Evolutionary conservation across 148 eudicot species (phyloP).

Genomic region (Tetragonia tetragonoides): DNA sequence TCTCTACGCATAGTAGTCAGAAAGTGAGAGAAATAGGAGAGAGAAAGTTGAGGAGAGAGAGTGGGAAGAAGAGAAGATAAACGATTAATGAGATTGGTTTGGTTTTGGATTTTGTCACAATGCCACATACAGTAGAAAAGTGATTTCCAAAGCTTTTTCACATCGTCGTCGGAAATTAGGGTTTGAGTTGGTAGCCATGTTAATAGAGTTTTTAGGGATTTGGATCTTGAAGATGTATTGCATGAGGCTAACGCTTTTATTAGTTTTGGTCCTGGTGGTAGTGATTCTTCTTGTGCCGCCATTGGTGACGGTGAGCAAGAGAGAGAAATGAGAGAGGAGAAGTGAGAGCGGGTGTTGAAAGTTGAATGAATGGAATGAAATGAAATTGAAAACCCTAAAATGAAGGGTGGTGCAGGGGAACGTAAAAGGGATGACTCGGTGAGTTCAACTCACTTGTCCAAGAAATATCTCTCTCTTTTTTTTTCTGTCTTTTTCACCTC

Average conservation of each 20-base stretch:
- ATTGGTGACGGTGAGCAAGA: conserved; percentile 20
- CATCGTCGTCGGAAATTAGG: conserved; percentile 59
- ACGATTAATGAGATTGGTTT: conserved; percentile 49
- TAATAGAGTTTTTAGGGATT: conserved; percentile 48
- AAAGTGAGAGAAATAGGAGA: conserved; percentile 54
- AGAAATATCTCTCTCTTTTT: too few species aligned
- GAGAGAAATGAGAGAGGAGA: neutral
- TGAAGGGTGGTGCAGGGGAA: too few species aligned
- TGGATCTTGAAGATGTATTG: conserved; percentile 49
- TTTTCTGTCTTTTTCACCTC: neutral
- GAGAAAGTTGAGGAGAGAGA: conserved; percentile 40
- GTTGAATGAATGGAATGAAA: neutral
- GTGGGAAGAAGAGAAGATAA: conserved; percentile 42
- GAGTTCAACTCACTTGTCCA: neutral
- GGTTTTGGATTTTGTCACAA: conserved; percentile 62
- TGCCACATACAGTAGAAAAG: conserved; percentile 94
- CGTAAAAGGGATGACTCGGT: neutral
- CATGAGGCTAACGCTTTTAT: conserved; percentile 71
- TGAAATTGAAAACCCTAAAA: too few species aligned
- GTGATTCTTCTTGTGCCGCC: conserved; percentile 17
- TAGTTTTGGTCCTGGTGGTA: conserved; percentile 20
- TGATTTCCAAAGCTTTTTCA: conserved; percentile 88
- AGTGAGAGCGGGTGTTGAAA: neutral
- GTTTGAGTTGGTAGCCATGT: conserved; percentile 47
- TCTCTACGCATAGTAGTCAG: conserved; percentile 64